Conservation (phyloP, 1,284 basidiomycete genomes). For the Apiotrichum gracile region DNA sequence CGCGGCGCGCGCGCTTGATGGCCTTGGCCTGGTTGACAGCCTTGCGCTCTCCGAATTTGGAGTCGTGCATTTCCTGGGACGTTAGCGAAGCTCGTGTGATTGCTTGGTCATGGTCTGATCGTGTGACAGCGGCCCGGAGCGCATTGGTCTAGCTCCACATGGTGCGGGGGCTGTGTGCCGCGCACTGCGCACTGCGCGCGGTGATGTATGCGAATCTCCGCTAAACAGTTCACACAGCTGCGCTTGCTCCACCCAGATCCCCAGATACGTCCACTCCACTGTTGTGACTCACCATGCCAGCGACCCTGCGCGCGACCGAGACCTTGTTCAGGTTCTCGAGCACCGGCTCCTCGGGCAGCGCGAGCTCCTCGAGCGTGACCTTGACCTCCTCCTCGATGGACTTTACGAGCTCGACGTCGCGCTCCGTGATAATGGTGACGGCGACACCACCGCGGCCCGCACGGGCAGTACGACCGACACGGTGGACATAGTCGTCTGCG, state of each 20-base stretch:
- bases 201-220: too few relatives aligned
- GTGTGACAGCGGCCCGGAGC: too few relatives aligned
- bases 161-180: too few relatives aligned
- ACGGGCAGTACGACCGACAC: conserved; percentile 77
- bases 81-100: not conserved
- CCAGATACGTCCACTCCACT: not conserved
- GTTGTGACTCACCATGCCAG: conserved; percentile 71
- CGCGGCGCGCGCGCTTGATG: conserved; percentile 41
- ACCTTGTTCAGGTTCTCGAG: conserved; percentile 82
- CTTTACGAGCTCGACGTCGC: conserved; percentile 78
- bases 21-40: conserved; percentile 47
- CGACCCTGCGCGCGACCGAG: conserved; percentile 84
- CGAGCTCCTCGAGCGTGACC: conserved; percentile 67
- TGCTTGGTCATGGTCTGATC: too few relatives aligned
- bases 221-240: too few relatives aligned
- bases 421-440: conserved; percentile 90
- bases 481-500: conserved; percentile 56
- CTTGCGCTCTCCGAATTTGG: conserved; percentile 83
- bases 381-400: conserved; percentile 66
- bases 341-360: conserved; percentile 71
- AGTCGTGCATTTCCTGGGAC: conserved; percentile 77
- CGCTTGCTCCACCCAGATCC: not conserved
- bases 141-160: too few relatives aligned
- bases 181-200: too few relatives aligned
- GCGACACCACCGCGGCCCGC: conserved; percentile 85